Conservation (phyloP, 257 asterid species). For the Linderniella brevidens region DNA sequence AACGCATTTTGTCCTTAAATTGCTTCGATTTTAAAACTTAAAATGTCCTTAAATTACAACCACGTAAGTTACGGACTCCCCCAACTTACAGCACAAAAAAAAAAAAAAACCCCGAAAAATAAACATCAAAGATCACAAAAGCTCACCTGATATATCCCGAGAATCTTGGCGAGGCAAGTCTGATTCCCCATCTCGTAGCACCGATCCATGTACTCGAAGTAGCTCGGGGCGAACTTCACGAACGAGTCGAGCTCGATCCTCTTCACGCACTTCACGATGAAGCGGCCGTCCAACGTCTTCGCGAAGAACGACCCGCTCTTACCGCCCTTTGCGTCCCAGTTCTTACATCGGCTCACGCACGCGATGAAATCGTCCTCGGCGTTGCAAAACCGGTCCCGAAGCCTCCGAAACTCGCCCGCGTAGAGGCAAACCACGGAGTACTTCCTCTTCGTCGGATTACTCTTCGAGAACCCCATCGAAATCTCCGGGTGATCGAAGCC, state of each 20-base stretch:
- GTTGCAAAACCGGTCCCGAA: conserved; percentile 67
- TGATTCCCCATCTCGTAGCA: conserved; percentile 65
- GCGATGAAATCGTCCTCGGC: conserved; percentile 74
- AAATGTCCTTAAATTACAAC: too few relatives aligned
- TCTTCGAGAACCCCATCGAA: conserved; percentile 63
- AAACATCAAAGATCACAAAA: conserved; percentile 6
- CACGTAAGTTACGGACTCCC: too few relatives aligned
- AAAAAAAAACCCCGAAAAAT: too few relatives aligned
- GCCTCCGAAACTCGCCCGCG: conserved; percentile 44
- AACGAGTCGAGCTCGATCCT: conserved; percentile 75
- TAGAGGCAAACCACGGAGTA: conserved; percentile 64
- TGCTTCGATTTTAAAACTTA: too few relatives aligned
- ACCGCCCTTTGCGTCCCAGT: conserved; percentile 96
- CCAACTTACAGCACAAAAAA: too few relatives aligned
- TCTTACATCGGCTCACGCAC: conserved; percentile 71
- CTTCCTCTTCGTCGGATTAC: conserved; percentile 39
- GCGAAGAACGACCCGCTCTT: conserved; percentile 87
- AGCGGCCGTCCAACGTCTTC: conserved; percentile 82
- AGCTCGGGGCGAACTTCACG: conserved; percentile 55
- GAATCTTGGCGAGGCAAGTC: conserved; percentile 94
- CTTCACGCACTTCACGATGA: conserved; percentile 71
- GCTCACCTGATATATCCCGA: conserved; percentile 87
- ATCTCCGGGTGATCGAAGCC: conserved; percentile 61
- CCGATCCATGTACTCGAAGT: conserved; percentile 68
- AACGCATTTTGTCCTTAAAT: too few relatives aligned